Percentiles rank a stretch among this genome's conserved stretches.
Evolutionary conservation across 1,284 basidiomycete genomes (phyloP).

Genomic region (Cryptococcus jaspeensis): DNA sequence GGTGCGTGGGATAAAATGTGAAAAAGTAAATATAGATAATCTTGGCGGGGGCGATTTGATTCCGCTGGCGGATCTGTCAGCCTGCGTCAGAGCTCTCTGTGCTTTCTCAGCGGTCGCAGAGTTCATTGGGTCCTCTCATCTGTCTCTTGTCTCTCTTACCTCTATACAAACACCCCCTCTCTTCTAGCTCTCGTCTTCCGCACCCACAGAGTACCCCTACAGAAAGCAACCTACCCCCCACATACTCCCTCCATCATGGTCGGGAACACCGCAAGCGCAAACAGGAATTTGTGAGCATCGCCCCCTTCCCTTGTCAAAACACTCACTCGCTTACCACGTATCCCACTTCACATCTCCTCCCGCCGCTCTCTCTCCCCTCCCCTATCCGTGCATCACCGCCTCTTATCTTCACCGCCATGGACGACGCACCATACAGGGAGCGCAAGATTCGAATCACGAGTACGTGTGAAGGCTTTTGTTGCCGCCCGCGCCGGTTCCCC

Average conservation of each 20-base stretch:
- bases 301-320: not conserved
- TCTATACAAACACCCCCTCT: not conserved
- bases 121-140: not conserved
- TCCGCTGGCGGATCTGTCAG: not conserved
- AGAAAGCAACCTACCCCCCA: no score
- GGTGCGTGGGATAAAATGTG: no score
- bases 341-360: constrained; percentile 2
- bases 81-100: not conserved
- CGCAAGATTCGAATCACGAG: constrained; percentile 36
- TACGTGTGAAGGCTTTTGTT: constrained; percentile 14
- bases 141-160: not conserved
- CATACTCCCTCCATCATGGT: constrained; percentile 8
- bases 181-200: not conserved
- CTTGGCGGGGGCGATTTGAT: not conserved
- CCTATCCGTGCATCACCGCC: not conserved
- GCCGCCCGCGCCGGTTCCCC: not conserved
- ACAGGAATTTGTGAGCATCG: constrained; percentile 18
- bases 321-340: constrained; percentile 4
- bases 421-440: constrained; percentile 14
- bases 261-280: constrained; percentile 16
- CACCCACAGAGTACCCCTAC: not conserved
- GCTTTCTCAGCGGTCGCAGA: no score
- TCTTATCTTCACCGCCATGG: not conserved
- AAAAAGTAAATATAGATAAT: no score
- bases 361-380: not conserved